Conservation (phyloP, 1,139 yeast species). For the Diutina mesorugosa region DNA sequence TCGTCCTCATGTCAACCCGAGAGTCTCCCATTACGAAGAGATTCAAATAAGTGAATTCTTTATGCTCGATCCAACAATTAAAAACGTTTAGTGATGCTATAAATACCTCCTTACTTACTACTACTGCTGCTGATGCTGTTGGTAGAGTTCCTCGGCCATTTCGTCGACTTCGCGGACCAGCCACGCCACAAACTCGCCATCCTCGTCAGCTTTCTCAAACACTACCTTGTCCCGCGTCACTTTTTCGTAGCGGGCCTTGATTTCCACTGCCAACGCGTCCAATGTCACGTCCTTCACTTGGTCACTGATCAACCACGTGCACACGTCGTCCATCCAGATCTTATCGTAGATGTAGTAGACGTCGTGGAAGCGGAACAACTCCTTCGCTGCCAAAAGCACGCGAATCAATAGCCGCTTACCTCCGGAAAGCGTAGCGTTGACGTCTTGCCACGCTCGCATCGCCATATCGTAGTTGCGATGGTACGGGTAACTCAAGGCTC, state of each 20-base stretch:
- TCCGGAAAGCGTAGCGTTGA: slow-evolving; percentile 45
- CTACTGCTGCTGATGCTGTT: background rate
- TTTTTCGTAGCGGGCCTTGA: slow-evolving; percentile 21
- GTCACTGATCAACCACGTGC: slow-evolving; percentile 64
- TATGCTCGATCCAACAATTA: too few species aligned
- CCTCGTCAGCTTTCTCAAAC: slow-evolving; percentile 21
- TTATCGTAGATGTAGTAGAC: slow-evolving; percentile 80
- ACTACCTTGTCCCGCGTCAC: slow-evolving; percentile 18
- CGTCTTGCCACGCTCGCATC: slow-evolving; percentile 63
- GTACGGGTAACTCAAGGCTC: slow-evolving; percentile 71
- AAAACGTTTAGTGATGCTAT: too few species aligned
- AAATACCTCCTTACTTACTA: too few species aligned
- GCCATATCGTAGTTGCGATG: slow-evolving; percentile 58
- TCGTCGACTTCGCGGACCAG: slow-evolving; percentile 36
- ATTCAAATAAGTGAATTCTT: too few species aligned
- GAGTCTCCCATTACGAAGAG: too few species aligned
- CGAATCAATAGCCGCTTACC: slow-evolving; percentile 60
- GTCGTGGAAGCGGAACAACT: slow-evolving; percentile 74
- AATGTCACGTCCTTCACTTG: slow-evolving; percentile 35
- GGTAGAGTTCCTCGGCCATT: slow-evolving; percentile 40
- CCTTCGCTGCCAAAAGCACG: slow-evolving; percentile 46
- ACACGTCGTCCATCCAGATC: slow-evolving; percentile 67
- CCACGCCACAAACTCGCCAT: slow-evolving; percentile 29
- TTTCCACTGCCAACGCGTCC: slow-evolving; percentile 55
- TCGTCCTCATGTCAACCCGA: too few species aligned